Percentiles rank a stretch among this genome's conserved stretches.
These are phyloP conservation scores for Paramecium biaurelia DNA, from an alignment of 73 alveolate species.

Conservation along the genomic window DNA sequence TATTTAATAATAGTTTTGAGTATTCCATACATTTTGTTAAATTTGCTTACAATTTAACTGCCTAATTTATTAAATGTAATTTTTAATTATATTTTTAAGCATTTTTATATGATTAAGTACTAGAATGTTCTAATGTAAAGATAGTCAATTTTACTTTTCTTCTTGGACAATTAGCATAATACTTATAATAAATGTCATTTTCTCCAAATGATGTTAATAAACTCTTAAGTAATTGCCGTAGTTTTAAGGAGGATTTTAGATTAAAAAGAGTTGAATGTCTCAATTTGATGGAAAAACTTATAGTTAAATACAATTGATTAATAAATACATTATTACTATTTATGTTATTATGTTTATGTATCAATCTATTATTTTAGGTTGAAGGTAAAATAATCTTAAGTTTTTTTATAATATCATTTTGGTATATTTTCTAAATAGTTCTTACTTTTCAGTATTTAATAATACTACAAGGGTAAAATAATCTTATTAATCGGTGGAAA, in stretches of 20 bases:
- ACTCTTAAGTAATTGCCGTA: not conserved
- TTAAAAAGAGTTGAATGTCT: slow-evolving; percentile 24
- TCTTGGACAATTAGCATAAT: not conserved
- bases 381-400: too few relatives aligned
- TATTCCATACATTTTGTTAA: slow-evolving; percentile 11
- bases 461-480: too few relatives aligned
- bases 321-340: not conserved
- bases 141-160: slow-evolving; percentile 18
- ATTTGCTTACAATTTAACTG: not conserved
- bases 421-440: too few relatives aligned
- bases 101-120: slow-evolving; percentile 33
- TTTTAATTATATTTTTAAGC: not conserved
- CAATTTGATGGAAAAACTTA: not conserved
- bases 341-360: not conserved
- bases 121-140: not conserved
- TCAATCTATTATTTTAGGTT: too few relatives aligned
- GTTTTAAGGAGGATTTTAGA: not conserved
- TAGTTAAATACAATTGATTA: slow-evolving; percentile 20
- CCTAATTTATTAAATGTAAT: slow-evolving; percentile 9
- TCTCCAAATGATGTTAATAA: slow-evolving; percentile 7
- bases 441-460: too few relatives aligned
- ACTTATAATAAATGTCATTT: not conserved
- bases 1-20: slow-evolving; percentile 41
- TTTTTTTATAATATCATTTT: too few relatives aligned
- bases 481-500: too few relatives aligned